Percentiles rank a stretch among this genome's conserved stretches.
Conservation (phyloP, 331 rosid species). For the Arachis monticola region DNA sequence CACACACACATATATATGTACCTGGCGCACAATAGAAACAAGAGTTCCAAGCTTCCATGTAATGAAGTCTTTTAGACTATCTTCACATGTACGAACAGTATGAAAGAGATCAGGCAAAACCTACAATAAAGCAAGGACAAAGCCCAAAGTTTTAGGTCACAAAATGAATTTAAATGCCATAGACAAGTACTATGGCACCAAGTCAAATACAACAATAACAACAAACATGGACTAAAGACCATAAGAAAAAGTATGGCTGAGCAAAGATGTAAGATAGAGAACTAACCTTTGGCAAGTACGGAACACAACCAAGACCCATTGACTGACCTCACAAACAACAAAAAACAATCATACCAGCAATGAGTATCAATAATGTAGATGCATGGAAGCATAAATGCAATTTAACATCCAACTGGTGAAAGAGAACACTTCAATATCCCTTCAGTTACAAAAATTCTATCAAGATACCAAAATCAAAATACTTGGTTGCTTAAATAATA, state of each 20-base stretch:
- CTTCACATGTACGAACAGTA: conserved; percentile 93
- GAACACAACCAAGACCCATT: conserved; percentile 96
- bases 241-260: conserved; percentile 10
- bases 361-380: conserved; percentile 37
- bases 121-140: conserved; percentile 47
- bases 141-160: conserved; percentile 27
- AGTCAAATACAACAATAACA: conserved; percentile 14
- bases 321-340: conserved; percentile 72
- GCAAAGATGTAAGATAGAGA: conserved; percentile 12
- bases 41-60: conserved; percentile 99
- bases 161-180: conserved; percentile 28
- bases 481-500: background rate
- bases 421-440: conserved; percentile 20
- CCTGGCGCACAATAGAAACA: conserved; percentile 99
- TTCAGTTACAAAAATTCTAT: conserved; percentile 20
- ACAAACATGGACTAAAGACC: background rate
- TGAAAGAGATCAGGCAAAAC: conserved; percentile 97
- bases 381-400: conserved; percentile 23
- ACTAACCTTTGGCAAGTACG: conserved; percentile 96
- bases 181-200: background rate
- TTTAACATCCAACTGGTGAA: conserved; percentile 17
- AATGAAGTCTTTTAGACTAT: conserved; percentile 84
- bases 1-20: conserved; percentile 24
- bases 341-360: conserved; percentile 37
- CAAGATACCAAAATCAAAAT: conserved; percentile 2